Conservation (phyloP, 805 yeast genomes). For the Metschnikowia reukaufii region DNA sequence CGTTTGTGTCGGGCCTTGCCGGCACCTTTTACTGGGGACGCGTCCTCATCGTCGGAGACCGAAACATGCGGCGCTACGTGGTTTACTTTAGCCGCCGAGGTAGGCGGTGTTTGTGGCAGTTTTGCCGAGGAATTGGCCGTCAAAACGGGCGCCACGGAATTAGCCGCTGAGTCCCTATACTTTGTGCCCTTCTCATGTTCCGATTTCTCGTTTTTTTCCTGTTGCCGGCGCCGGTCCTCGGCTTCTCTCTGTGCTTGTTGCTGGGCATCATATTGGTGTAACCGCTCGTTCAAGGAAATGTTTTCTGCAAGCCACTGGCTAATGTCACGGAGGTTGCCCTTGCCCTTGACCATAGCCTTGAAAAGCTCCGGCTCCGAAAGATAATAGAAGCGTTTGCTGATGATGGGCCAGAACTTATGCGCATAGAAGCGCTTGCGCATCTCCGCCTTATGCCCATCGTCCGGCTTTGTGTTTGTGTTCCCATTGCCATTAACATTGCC, state of each 20-base stretch:
- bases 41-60: slow-evolving; percentile 33
- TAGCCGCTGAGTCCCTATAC: not conserved
- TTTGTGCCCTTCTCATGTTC: not conserved
- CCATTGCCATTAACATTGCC: no score
- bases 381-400: slow-evolving; percentile 36
- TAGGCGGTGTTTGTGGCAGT: no score
- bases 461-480: slow-evolving; percentile 10
- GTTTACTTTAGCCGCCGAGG: no score
- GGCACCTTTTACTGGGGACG: slow-evolving; percentile 35
- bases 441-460: slow-evolving; percentile 21
- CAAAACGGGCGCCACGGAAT: no score
- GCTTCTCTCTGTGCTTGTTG: slow-evolving; percentile 10
- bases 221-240: slow-evolving; percentile 5
- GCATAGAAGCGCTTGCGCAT: slow-evolving; percentile 32
- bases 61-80: not conserved
- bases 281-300: slow-evolving; percentile 15
- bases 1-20: slow-evolving; percentile 32
- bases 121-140: no score
- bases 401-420: slow-evolving; percentile 41
- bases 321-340: slow-evolving; percentile 42
- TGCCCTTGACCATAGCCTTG: slow-evolving; percentile 43
- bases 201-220: not conserved
- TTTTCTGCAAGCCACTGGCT: slow-evolving; percentile 41
- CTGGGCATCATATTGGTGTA: slow-evolving; percentile 15
- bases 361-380: slow-evolving; percentile 42